Conservation (phyloP, 257 asterid genomes). For the Asclepias syriaca region DNA sequence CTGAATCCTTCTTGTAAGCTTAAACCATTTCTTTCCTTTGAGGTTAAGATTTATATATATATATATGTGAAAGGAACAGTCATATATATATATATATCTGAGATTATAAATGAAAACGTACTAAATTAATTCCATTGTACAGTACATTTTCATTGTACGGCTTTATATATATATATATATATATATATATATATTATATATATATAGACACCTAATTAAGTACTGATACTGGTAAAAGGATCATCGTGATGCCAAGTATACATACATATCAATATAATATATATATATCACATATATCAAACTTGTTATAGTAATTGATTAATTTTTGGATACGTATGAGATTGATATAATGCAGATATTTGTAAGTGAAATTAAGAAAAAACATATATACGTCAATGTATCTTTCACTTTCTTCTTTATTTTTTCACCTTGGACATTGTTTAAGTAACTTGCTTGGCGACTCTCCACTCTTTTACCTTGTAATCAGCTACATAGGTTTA, state of each 20-base stretch:
- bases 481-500: background rate
- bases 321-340: background rate
- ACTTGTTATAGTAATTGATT: background rate
- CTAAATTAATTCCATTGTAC: background rate
- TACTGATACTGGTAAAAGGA: background rate
- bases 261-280: too few relatives aligned
- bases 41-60: background rate
- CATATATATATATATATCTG: too few relatives aligned
- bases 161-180: too few relatives aligned
- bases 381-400: background rate
- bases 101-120: background rate
- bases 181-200: too few relatives aligned
- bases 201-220: background rate
- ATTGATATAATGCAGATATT: background rate
- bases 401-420: too few relatives aligned
- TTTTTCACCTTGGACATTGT: background rate
- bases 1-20: background rate
- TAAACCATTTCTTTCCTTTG: constrained; percentile 17
- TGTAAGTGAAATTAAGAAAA: background rate
- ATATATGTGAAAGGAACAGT: too few relatives aligned
- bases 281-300: background rate
- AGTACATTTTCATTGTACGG: background rate
- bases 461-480: background rate
- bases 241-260: background rate
- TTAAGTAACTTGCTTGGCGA: background rate